A percentile compares a stretch with the other conserved stretches of the same genome.
Conservation (phyloP, 2,329 filamentous ascomycete species). For the Fusarium hostae region DNA sequence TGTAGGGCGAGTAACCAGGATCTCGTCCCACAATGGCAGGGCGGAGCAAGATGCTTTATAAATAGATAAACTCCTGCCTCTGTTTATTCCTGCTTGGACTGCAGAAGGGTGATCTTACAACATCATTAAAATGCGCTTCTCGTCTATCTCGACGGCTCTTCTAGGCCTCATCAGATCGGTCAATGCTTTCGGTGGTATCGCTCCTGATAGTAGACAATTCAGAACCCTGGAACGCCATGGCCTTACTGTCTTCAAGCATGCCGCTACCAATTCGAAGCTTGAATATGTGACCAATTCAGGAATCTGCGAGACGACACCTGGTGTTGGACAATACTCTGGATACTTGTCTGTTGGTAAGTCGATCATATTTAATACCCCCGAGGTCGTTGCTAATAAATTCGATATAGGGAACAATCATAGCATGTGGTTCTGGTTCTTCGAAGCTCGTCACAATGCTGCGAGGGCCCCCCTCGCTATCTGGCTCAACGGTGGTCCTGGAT, state of each 20-base stretch:
- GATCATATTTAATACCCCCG: constrained; percentile 1
- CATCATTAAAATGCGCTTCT: constrained; percentile 35
- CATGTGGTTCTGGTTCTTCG: constrained; percentile 62
- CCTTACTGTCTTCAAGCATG: constrained; percentile 31
- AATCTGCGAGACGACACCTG: constrained; percentile 66
- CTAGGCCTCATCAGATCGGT: constrained; percentile 30
- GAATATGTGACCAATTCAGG: constrained; percentile 50
- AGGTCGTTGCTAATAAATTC: constrained; percentile 37
- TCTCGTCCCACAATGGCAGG: constrained; percentile 25
- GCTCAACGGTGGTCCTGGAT: constrained; percentile 54
- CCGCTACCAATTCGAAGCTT: constrained; percentile 35
- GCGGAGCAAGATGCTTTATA: constrained; percentile 8
- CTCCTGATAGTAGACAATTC: constrained; percentile 34
- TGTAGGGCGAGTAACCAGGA: constrained; percentile 30
- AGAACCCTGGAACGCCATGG: constrained; percentile 20
- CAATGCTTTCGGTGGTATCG: constrained; percentile 32
- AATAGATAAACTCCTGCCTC: background rate
- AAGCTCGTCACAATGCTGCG: constrained; percentile 54
- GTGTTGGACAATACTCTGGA: constrained; percentile 72
- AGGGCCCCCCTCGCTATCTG: constrained; percentile 66
- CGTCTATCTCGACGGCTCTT: constrained; percentile 23
- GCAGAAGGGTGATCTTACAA: background rate
- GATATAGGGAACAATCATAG: constrained; percentile 40
- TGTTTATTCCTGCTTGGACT: background rate
- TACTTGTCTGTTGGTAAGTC: constrained; percentile 67